Evolutionary conservation across 768 basidiomycete species (phyloP).

Genomic region (Tylopilus balloui): DNA sequence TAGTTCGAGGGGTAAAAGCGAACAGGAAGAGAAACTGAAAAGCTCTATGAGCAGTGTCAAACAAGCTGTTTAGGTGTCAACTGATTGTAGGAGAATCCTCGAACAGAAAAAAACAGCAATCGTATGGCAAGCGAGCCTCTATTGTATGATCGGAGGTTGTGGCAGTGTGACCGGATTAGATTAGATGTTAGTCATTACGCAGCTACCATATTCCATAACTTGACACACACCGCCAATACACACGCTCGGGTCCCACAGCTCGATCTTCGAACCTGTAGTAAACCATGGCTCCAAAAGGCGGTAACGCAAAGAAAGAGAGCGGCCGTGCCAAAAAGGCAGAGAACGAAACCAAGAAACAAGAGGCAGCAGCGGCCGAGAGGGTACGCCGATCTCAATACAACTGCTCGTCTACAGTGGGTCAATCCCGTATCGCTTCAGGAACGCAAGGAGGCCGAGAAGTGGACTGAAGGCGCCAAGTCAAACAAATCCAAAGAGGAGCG

Average conservation of each 20-base stretch:
- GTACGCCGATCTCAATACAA: slow-evolving; percentile 32
- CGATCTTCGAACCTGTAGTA: background rate
- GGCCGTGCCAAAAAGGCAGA: slow-evolving; percentile 90
- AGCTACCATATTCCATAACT: slow-evolving; percentile 2
- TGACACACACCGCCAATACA: slow-evolving; percentile 1
- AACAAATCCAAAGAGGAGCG: slow-evolving; percentile 68
- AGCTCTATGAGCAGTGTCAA: background rate
- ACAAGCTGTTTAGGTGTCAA: background rate
- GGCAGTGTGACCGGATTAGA: slow-evolving; percentile 27
- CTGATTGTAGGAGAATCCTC: background rate
- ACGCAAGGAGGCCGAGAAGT: slow-evolving; percentile 61
- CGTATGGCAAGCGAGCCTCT: slow-evolving; percentile 1
- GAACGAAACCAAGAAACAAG: slow-evolving; percentile 79
- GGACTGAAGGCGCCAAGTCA: slow-evolving; percentile 64
- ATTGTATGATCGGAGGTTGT: slow-evolving; percentile 14
- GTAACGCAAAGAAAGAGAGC: slow-evolving; percentile 88
- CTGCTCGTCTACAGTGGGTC: background rate
- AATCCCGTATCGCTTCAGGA: slow-evolving; percentile 44
- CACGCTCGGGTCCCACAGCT: slow-evolving; percentile 6
- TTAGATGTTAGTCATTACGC: slow-evolving; percentile 21
- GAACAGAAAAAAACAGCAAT: background rate
- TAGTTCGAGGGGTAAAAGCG: background rate
- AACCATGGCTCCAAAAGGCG: slow-evolving; percentile 80
- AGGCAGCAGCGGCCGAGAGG: slow-evolving; percentile 54
- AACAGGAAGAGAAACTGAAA: background rate